Conservation (phyloP, 805 yeast species). For the Saccharomycopsis sp. region DNA sequence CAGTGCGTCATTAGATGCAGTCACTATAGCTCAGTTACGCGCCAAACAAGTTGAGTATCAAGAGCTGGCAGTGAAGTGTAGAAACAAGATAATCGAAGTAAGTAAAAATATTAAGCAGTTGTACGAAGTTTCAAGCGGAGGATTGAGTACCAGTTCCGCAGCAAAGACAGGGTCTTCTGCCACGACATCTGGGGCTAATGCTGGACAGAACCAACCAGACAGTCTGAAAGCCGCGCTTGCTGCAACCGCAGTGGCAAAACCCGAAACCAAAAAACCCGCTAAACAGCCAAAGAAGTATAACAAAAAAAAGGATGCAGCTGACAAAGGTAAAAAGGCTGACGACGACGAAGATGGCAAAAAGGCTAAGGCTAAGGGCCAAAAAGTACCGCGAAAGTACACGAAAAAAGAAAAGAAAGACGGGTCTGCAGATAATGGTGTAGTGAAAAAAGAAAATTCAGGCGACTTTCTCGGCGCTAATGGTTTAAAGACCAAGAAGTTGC, state of each 20-base stretch:
- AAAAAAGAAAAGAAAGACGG: conserved; percentile 1
- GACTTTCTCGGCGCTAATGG: conserved; percentile 1
- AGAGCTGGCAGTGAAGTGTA: background rate
- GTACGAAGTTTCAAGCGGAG: background rate
- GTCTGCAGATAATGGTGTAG: background rate
- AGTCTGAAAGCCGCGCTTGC: background rate
- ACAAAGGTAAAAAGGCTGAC: conserved; percentile 1
- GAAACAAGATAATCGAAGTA: background rate
- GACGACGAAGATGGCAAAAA: conserved; percentile 1
- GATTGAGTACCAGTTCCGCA: no score
- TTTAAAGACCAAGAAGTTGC: background rate
- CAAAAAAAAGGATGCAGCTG: conserved; percentile 1
- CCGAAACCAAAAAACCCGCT: background rate
- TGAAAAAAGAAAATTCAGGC: background rate
- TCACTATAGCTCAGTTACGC: background rate
- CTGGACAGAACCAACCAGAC: no score
- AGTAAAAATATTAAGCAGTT: background rate
- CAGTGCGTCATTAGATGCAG: background rate
- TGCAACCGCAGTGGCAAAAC: background rate
- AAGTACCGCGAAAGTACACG: conserved; percentile 1
- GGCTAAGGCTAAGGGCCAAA: conserved; percentile 5
- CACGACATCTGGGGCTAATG: no score
- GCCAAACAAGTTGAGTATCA: background rate
- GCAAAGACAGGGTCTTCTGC: no score
- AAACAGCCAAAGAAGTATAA: conserved; percentile 1